Base-by-base conservation (phyloP, 768 basidiomycete species). In the Lentinula sp. region DNA sequence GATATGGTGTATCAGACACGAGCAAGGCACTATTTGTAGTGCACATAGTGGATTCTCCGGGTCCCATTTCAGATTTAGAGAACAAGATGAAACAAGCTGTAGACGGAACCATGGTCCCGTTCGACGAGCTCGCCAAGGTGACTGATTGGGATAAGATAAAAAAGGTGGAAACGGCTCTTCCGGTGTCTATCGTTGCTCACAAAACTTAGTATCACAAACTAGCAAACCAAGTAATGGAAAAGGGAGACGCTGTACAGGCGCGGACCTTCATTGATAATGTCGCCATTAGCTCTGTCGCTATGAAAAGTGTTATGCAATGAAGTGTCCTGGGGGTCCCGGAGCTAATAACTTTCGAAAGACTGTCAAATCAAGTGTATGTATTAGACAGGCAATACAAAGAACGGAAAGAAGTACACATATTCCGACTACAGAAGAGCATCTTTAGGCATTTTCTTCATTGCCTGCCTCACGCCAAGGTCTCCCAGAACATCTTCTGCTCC, bases 1-100 rank as follows among this genome's bases (percentile, higher is more conserved):
- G 91, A 61, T 96, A 93, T 67, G 95, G 95, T 5, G 78, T 97
- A 5, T 88, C 89, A 0, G 85, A 88, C 45, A 72, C 71, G 4
- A 87, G 83, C 31, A 80, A 76, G 0, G 76, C 86, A 13, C 77
- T 97, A 18, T 68, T 95, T 35, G 84, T 96, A 9, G 86, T 96
- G 13, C 80, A 86, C 11, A 78, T 97, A 34, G 78, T 73, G 15
- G 71, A 76, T 16, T 72, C 79, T 2, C 71, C 74, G 35, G 46
- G 70, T 1, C 48, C 63, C 3, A 62, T 72, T 2, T 64, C 69
- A 2, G 73, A 80, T n/a, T 72, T 88, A 11, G 70, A 81, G 65
- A 67, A 70, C n/a, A 75, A 71, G 59, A 88, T 93, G 82, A 71
- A 74, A 37, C 73, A 72, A 0, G 77, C 84, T 3, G 82, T 95